Conservation (phyloP, 345 rosid genomes). For the Noccaea caerulescens region DNA sequence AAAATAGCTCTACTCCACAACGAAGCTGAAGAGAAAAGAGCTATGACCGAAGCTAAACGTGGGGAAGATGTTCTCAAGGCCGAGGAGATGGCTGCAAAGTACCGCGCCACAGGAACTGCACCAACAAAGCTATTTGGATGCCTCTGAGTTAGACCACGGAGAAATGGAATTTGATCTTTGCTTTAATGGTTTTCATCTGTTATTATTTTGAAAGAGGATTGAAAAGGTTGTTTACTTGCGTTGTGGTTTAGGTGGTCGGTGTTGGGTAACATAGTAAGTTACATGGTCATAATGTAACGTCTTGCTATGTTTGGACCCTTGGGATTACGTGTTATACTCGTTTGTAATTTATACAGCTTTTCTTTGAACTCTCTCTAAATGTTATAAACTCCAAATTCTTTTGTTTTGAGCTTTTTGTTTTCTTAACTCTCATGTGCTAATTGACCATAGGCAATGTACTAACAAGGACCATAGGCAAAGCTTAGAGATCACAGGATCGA, state of each 20-base stretch:
- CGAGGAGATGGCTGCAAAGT: conserved; percentile 83
- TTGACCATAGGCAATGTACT: neutral
- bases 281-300: conserved; percentile 18
- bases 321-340: neutral
- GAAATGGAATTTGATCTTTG: conserved; percentile 2
- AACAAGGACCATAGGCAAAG: too few relatives aligned
- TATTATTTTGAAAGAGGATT: neutral
- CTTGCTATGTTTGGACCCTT: neutral
- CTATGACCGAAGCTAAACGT: conserved; percentile 69
- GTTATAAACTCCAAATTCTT: neutral
- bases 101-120: conserved; percentile 71
- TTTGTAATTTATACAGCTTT: neutral
- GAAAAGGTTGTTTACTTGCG: neutral
- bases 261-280: conserved; percentile 2
- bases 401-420: neutral
- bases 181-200: neutral
- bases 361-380: neutral
- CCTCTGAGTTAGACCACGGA: conserved; percentile 1
- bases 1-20: conserved; percentile 74
- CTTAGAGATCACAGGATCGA: too few relatives aligned
- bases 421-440: neutral
- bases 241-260: conserved; percentile 8
- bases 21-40: conserved; percentile 84
- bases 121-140: conserved; percentile 65
- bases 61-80: conserved; percentile 91